Evolutionary conservation across 257 asterid genomes (phyloP).

Genomic region (Salvia rosmarinus): DNA sequence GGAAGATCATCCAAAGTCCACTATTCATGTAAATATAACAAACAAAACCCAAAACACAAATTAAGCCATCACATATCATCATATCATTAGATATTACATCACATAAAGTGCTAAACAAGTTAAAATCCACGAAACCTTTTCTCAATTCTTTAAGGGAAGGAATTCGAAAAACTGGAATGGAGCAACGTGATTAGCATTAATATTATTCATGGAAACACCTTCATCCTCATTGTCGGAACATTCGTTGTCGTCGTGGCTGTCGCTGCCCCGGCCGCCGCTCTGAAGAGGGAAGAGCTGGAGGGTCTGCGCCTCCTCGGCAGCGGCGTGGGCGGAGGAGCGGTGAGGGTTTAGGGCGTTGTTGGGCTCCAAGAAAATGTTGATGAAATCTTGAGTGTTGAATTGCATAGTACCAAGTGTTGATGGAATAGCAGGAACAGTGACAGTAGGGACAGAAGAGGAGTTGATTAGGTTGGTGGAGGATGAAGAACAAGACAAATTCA

Average conservation of each 20-base stretch:
- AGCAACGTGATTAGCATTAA: background rate
- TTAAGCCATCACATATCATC: background rate
- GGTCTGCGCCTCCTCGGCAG: conserved; percentile 56
- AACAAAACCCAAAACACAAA: conserved; percentile 5
- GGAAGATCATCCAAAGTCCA: conserved; percentile 17
- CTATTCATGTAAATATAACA: conserved; percentile 31
- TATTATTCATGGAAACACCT: conserved; percentile 26
- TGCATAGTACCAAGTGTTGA: conserved; percentile 23
- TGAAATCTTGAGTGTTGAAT: conserved; percentile 38
- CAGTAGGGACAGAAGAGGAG: conserved; percentile 24
- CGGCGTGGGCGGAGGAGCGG: background rate
- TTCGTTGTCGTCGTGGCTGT: background rate
- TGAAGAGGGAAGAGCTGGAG: conserved; percentile 79
- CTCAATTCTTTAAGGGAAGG: conserved; percentile 74
- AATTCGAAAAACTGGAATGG: conserved; percentile 79
- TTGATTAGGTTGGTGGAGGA: conserved; percentile 43
- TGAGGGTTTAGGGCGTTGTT: background rate
- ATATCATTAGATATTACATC: background rate
- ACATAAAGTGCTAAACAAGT: background rate
- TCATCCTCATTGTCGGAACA: conserved; percentile 2
- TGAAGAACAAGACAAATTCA: conserved; percentile 56
- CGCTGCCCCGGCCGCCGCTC: conserved; percentile 36
- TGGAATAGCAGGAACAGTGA: conserved; percentile 24
- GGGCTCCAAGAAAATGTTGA: conserved; percentile 44
- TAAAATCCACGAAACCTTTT: background rate